Conservation (phyloP, 2,329 filamentous ascomycete genomes). For the Neofusicoccum parvum region DNA sequence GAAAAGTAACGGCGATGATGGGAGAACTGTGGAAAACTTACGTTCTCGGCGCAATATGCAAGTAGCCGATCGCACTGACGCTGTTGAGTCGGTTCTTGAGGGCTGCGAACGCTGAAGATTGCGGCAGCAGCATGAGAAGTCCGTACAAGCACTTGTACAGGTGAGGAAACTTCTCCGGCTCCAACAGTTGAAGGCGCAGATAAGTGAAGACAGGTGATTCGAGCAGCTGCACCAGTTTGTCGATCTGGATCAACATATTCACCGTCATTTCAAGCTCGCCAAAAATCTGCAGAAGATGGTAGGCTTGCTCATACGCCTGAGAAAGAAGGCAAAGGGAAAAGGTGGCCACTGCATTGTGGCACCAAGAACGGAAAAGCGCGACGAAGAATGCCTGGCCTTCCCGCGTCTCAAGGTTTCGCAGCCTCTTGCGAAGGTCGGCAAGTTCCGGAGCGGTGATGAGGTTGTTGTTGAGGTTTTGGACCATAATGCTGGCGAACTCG, state of each 20-base stretch:
- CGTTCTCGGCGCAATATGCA: constrained; percentile 80
- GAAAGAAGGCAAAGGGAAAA: constrained; percentile 95
- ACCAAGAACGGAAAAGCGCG: constrained; percentile 93
- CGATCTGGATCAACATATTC: constrained; percentile 97
- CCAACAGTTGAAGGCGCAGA: constrained; percentile 88
- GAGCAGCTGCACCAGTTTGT: constrained; percentile 94
- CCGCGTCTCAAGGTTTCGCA: constrained; percentile 86
- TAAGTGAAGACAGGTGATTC: constrained; percentile 99
- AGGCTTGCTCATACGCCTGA: constrained; percentile 97
- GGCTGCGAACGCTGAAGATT: constrained; percentile 95
- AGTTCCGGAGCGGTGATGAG: constrained; percentile 96
- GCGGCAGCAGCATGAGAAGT: constrained; percentile 94
- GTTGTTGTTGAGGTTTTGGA: constrained; percentile 98
- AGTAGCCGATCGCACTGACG: constrained; percentile 93
- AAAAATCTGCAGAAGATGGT: constrained; percentile 93
- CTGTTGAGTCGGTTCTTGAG: constrained; percentile 96
- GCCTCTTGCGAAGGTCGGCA: constrained; percentile 82
- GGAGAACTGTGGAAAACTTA: constrained; percentile 56
- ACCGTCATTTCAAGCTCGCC: constrained; percentile 98
- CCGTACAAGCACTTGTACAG: constrained; percentile 98
- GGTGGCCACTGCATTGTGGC: constrained; percentile 95
- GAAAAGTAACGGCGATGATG: constrained; percentile 23
- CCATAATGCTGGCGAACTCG: constrained; percentile 99
- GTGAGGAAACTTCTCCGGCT: constrained; percentile 92
- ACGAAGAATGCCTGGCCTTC: constrained; percentile 97